Evolutionary conservation across 1,139 yeast genomes (phyloP).

Genomic region (Yamadazyma songkhlaensis): DNA sequence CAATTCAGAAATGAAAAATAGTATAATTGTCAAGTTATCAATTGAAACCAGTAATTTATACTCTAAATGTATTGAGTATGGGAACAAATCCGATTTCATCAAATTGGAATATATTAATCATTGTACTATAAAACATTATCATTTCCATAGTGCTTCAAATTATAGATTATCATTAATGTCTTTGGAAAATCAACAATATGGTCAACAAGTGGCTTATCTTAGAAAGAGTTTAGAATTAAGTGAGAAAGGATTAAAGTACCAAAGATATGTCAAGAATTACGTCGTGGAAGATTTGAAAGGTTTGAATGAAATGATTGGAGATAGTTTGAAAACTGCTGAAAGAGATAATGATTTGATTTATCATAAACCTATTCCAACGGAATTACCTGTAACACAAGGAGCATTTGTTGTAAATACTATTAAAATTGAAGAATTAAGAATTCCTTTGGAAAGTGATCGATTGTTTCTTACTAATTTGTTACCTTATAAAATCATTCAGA

Average conservation of each 20-base stretch:
- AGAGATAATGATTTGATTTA: conserved; percentile 82
- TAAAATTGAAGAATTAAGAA: conserved; percentile 29
- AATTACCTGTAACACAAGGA: conserved; percentile 44
- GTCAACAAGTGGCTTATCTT: conserved; percentile 66
- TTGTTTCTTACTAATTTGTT: conserved; percentile 55
- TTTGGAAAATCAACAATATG: conserved; percentile 53
- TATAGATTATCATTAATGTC: conserved; percentile 56
- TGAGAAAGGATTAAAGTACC: conserved; percentile 35
- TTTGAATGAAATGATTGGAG: conserved; percentile 41
- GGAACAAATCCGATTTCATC: conserved; percentile 50
- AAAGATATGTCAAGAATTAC: conserved; percentile 40
- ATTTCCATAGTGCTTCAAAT: conserved; percentile 70
- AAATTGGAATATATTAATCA: conserved; percentile 66
- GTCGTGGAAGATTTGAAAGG: conserved; percentile 51
- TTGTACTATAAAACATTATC: conserved; percentile 52
- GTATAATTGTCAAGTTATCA: conserved; percentile 63
- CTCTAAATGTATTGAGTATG: conserved; percentile 39
- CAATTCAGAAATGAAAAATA: conserved; percentile 53
- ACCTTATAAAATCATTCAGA: conserved; percentile 66
- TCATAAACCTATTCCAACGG: conserved; percentile 59
- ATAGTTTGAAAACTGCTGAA: conserved; percentile 55
- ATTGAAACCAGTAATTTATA: conserved; percentile 62
- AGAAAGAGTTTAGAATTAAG: conserved; percentile 31
- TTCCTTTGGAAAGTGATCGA: conserved; percentile 16
- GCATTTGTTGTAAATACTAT: conserved; percentile 58